Conservation (phyloP, 2,329 filamentous ascomycete species). For the Pseudogymnoascus sp. region DNA sequence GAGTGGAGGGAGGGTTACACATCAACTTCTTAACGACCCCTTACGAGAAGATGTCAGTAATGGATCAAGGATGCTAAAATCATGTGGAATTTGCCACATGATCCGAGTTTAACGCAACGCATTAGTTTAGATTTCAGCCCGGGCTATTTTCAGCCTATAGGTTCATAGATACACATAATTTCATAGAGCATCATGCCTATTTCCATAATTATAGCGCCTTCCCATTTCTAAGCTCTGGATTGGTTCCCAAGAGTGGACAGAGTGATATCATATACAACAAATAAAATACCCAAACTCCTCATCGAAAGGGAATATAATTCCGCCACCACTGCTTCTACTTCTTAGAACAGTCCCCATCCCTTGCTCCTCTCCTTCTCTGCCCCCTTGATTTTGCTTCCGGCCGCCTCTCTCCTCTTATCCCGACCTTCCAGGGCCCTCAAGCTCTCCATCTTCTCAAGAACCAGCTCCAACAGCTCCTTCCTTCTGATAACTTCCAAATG, state of each 20-base stretch:
- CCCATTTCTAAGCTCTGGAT: constrained; percentile 8
- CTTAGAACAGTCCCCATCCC: constrained; percentile 22
- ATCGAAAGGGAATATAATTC: constrained; percentile 6
- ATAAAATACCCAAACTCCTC: constrained; percentile 8
- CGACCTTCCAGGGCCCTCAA: constrained; percentile 74
- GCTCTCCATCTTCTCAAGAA: constrained; percentile 92
- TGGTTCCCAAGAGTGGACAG: constrained; percentile 10
- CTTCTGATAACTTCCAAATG: constrained; percentile 88
- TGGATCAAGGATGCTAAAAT: not conserved
- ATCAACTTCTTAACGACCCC: not conserved
- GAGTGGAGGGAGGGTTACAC: not conserved
- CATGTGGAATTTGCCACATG: not conserved
- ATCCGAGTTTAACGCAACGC: not conserved
- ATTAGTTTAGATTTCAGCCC: not conserved
- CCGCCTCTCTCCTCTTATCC: constrained; percentile 45
- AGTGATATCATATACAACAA: constrained; percentile 11
- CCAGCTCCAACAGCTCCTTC: constrained; percentile 88
- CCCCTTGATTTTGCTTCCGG: constrained; percentile 24
- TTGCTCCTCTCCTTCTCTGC: constrained; percentile 14
- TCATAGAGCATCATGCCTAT: not conserved
- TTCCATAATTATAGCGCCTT: constrained; percentile 3
- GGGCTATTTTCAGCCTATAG: not conserved
- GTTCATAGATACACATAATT: not conserved
- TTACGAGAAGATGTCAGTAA: not conserved
- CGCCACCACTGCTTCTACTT: not conserved